Percentiles rank a stretch among this genome's conserved stretches.
Conservation (phyloP, 225 moss, liverwort and hornwort genomes). For the Rhytidiadelphus loreus region DNA sequence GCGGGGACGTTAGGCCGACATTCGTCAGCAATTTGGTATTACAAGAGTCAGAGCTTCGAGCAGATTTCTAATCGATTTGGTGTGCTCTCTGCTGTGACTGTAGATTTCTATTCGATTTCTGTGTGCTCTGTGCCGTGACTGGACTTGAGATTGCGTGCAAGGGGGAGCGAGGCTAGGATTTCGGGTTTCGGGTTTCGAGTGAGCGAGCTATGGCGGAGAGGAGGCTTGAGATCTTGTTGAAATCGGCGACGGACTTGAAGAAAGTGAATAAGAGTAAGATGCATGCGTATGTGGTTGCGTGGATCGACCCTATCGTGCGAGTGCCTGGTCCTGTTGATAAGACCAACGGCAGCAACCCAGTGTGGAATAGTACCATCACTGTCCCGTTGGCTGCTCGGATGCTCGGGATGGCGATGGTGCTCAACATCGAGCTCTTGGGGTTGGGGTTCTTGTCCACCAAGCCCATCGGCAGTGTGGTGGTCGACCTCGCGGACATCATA, state of each 20-base stretch:
- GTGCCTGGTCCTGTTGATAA: conserved; percentile 30
- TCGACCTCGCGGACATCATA: conserved; percentile 24
- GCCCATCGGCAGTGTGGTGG: conserved; percentile 27
- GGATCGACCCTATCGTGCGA: conserved; percentile 39
- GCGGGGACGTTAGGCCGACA: background rate
- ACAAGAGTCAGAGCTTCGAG: background rate
- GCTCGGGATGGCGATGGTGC: background rate
- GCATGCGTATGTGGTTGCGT: conserved; percentile 37
- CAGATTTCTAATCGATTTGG: background rate
- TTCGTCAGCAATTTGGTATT: background rate
- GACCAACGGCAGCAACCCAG: conserved; percentile 30
- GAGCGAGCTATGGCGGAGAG: conserved; percentile 20
- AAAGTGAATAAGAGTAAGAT: conserved; percentile 46
- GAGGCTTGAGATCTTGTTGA: conserved; percentile 23
- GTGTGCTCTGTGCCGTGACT: background rate
- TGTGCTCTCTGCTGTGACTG: background rate
- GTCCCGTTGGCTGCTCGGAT: conserved; percentile 14
- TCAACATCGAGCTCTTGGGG: conserved; percentile 33
- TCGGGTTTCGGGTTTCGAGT: background rate
- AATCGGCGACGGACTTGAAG: conserved; percentile 24
- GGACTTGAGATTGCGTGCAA: background rate
- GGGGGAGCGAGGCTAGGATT: background rate
- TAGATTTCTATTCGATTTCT: background rate
- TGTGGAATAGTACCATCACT: conserved; percentile 27
- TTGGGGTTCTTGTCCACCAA: conserved; percentile 40